Evolutionary conservation across 306 rosid genomes (phyloP).

Genomic region (Erythrophleum fordii): DNA sequence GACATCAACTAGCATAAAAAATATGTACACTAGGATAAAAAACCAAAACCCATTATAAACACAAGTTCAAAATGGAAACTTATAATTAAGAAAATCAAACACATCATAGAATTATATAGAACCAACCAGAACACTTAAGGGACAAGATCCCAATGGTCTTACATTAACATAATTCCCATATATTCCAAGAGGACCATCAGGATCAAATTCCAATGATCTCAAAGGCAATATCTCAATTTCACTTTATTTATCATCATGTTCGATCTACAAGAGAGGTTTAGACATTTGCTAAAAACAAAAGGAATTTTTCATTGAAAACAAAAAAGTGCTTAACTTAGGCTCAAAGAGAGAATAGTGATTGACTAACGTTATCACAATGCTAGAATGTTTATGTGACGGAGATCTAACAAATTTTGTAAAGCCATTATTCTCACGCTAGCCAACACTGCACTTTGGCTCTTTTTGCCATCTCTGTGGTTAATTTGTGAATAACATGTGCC

Average conservation of each 20-base stretch:
- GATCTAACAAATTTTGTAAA: too few relatives aligned
- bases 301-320: too few relatives aligned
- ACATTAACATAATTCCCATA: slow-evolving; percentile 98
- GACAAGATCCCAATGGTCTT: slow-evolving; percentile 44
- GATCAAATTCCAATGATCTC: slow-evolving; percentile 73
- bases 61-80: slow-evolving; percentile 1
- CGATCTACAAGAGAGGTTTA: too few relatives aligned
- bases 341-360: too few relatives aligned
- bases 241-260: too few relatives aligned
- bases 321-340: too few relatives aligned
- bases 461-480: slow-evolving; percentile 22
- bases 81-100: slow-evolving; percentile 21
- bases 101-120: slow-evolving; percentile 33
- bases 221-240: too few relatives aligned
- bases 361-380: too few relatives aligned
- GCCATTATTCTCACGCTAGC: slow-evolving; percentile 28
- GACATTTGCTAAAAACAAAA: too few relatives aligned
- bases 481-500: slow-evolving; percentile 4
- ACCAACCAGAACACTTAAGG: not conserved
- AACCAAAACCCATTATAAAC: slow-evolving; percentile 22
- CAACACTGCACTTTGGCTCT: slow-evolving; percentile 27
- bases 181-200: slow-evolving; percentile 90
- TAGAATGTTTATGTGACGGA: too few relatives aligned
- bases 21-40: too few relatives aligned
- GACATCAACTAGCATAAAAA: too few relatives aligned